Evolutionary conservation across 106 monocot genomes (phyloP).

Genomic region (Hemerocallis citrina): DNA sequence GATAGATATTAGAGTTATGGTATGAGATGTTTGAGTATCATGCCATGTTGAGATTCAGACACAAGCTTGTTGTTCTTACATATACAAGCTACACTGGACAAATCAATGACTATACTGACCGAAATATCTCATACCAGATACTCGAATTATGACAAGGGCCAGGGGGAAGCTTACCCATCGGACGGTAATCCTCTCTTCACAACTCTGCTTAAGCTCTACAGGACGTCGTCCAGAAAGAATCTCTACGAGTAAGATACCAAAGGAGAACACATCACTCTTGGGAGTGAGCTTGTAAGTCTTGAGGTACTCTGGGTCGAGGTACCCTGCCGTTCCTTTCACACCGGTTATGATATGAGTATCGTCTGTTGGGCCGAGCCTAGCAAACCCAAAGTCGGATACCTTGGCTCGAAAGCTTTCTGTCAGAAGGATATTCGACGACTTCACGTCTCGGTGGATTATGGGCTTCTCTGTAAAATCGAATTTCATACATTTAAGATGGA

Average conservation of each 20-base stretch:
- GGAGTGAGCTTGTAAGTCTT: slow-evolving; percentile 55
- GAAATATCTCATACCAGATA: too few relatives aligned
- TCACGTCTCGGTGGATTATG: slow-evolving; percentile 87
- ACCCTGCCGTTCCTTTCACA: slow-evolving; percentile 83
- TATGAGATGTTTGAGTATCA: too few relatives aligned
- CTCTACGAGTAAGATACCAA: slow-evolving; percentile 77
- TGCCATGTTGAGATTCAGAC: too few relatives aligned
- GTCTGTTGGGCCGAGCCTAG: slow-evolving; percentile 55
- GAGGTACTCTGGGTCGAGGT: slow-evolving; percentile 81
- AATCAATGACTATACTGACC: too few relatives aligned
- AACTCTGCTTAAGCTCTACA: slow-evolving; percentile 37
- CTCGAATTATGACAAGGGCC: too few relatives aligned
- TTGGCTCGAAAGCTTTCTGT: slow-evolving; percentile 72
- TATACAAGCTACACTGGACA: too few relatives aligned
- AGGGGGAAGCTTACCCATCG: slow-evolving; percentile 65
- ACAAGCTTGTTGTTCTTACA: too few relatives aligned
- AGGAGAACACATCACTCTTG: slow-evolving; percentile 86
- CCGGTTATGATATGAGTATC: slow-evolving; percentile 59
- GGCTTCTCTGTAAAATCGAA: slow-evolving; percentile 56
- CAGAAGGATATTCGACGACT: slow-evolving; percentile 86
- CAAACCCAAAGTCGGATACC: slow-evolving; percentile 87
- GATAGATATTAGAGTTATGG: too few relatives aligned
- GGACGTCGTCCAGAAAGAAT: slow-evolving; percentile 76
- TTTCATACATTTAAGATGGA: too few relatives aligned
- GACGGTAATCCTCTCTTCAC: slow-evolving; percentile 59